phyloP scores from a whole-genome alignment of 2,329 filamentous ascomycete genomes.

The Scytalidium sp. region DNA sequence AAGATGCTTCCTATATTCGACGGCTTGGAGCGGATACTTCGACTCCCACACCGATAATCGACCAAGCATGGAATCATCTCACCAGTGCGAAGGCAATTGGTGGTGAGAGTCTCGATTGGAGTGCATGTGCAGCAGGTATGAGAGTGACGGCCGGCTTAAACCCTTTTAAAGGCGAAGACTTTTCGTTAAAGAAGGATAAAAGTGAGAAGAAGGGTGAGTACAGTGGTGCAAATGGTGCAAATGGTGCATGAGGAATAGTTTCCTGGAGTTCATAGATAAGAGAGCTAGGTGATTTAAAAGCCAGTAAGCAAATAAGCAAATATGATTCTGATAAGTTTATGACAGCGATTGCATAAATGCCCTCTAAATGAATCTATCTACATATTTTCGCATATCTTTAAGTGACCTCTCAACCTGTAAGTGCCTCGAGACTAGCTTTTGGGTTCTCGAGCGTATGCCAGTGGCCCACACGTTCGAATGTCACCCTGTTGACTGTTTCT shows the following conservation, averaged over 20 bases:
- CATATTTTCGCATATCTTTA: no score
- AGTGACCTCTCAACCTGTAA: no score
- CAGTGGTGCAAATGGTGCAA: no score
- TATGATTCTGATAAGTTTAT: no score
- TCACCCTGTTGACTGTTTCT: neutral
- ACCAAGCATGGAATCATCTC: slow-evolving; percentile 1
- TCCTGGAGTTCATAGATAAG: no score
- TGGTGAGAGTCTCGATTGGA: neutral
- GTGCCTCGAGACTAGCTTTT: neutral
- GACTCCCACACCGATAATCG: neutral
- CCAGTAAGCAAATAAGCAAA: no score
- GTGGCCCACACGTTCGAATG: neutral
- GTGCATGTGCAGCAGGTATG: neutral
- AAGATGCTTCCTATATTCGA: neutral
- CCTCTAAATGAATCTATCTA: no score
- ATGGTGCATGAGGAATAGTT: no score
- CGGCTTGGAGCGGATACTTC: neutral
- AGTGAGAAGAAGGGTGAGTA: no score
- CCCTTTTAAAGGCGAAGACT: neutral
- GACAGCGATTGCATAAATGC: no score
- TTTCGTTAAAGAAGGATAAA: neutral
- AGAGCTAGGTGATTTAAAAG: no score
- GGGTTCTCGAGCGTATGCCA: neutral
- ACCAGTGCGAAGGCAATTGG: neutral
- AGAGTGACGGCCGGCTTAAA: neutral